phyloP scores from a whole-genome alignment of 805 yeast species.

The Candida pini region DNA sequence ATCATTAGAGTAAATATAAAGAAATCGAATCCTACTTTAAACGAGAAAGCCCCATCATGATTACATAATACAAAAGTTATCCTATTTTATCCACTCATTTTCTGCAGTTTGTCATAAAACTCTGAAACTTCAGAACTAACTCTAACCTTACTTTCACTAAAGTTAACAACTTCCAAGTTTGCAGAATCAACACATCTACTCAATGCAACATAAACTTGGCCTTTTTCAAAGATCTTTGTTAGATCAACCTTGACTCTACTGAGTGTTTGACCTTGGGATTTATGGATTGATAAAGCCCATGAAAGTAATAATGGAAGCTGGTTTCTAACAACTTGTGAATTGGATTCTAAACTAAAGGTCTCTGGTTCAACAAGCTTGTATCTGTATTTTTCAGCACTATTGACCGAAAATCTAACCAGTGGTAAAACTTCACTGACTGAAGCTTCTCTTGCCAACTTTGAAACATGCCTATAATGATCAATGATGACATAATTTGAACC shows the following conservation, averaged over 20 bases:
- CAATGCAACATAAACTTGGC: conserved; percentile 79
- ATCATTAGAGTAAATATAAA: no score
- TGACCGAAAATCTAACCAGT: conserved; percentile 39
- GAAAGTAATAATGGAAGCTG: conserved; percentile 71
- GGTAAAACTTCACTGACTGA: conserved; percentile 30
- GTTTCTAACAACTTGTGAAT: conserved; percentile 31
- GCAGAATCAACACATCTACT: conserved; percentile 72
- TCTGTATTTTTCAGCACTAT: conserved; percentile 25
- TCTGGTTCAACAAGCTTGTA: conserved; percentile 29
- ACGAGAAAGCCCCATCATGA: no score
- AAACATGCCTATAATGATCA: conserved; percentile 15
- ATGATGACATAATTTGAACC: conserved; percentile 1
- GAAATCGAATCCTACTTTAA: no score
- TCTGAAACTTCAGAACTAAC: conserved; percentile 55
- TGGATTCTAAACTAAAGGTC: conserved; percentile 30
- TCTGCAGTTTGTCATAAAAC: conserved; percentile 49
- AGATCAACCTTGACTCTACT: conserved; percentile 66
- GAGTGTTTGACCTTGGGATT: conserved; percentile 81
- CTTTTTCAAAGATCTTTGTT: conserved; percentile 64
- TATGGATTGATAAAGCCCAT: conserved; percentile 83
- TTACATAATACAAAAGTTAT: no score
- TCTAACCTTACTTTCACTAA: conserved; percentile 49
- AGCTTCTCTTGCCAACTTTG: conserved; percentile 17
- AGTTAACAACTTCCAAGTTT: conserved; percentile 59
- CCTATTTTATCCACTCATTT: neutral